Base-by-base conservation (phyloP, 768 basidiomycete genomes). In the Leccinum imitatum region DNA sequence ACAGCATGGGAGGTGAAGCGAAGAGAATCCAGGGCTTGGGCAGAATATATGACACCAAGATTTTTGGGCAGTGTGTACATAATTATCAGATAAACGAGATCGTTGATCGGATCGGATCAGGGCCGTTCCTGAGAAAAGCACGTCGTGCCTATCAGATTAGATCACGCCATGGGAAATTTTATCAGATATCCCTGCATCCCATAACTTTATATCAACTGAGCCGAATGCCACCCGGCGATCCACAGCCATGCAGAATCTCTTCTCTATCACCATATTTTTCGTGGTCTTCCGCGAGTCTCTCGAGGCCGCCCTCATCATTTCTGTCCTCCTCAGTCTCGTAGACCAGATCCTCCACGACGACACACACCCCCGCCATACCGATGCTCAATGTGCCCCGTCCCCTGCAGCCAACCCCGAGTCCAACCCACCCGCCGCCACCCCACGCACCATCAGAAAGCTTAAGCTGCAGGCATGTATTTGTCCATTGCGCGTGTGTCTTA, bases 261-360 rank as follows among this genome's bases (percentile, higher is more conserved):
- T 97, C 77, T 91, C 90, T 59, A 83, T 95, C 58, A 87, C 93
- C 69, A 93, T 98, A 66, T 97, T 95, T 80, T 94, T 98, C 83
- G 94, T 97, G 77, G 87, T 95, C 77, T 94, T 96, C 74, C 85
- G 95, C 71, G 95, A 97, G 82, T 90, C 93, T 5, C 82, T 97
- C 63, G 95, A 97, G 79, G 91, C 93, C 4, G 86, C 86, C 47
- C 90, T 98, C 78, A 93, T 98, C 80, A 77, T 97, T 72, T 91
- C 93, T 6, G 93, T 96, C 59, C 84, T 98, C 52, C 87, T 96
- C 55, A 87, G 91, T 63, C 86, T 98, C 61, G 90, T 92, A n/a
- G 87, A 96, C 68, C 93, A 95, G 65, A 85, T 95, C 63, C 82
- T 90, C 6, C 71, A 79, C 53, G 76, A 78, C 2, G 10, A 27